Conservation (phyloP, 805 yeast genomes). For the Nakazawaea pomicola region DNA sequence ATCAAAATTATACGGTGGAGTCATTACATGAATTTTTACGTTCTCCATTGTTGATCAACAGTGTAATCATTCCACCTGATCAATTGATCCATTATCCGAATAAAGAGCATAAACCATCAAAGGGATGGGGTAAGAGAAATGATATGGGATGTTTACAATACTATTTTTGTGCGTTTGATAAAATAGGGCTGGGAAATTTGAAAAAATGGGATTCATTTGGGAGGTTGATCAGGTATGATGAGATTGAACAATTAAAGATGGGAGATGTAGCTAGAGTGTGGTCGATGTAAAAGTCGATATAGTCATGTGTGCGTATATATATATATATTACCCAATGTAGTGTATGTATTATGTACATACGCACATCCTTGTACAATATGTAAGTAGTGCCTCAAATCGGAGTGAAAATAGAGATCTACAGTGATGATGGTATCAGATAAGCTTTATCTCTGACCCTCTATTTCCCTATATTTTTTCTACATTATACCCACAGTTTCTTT, state of each 20-base stretch:
- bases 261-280: slow-evolving; percentile 2
- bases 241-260: slow-evolving; percentile 1
- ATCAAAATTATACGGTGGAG: slow-evolving; percentile 21
- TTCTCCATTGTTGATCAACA: slow-evolving; percentile 33
- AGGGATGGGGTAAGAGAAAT: slow-evolving; percentile 39
- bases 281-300: no score
- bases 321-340: no score
- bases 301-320: no score
- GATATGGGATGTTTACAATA: slow-evolving; percentile 12
- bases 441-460: no score
- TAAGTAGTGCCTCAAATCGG: no score
- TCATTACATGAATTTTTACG: slow-evolving; percentile 31
- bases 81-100: slow-evolving; percentile 32
- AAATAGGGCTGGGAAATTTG: neutral
- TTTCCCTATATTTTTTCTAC: no score
- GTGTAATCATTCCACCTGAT: slow-evolving; percentile 46
- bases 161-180: slow-evolving; percentile 8
- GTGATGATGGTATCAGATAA: no score
- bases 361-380: no score
- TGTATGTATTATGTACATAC: no score
- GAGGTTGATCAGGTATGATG: slow-evolving; percentile 3
- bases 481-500: no score
- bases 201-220: slow-evolving; percentile 3
- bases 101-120: slow-evolving; percentile 39
- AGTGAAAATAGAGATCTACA: no score